Conservation (phyloP, 106 monocot genomes). For the Dioscorea zingiberensis region DNA sequence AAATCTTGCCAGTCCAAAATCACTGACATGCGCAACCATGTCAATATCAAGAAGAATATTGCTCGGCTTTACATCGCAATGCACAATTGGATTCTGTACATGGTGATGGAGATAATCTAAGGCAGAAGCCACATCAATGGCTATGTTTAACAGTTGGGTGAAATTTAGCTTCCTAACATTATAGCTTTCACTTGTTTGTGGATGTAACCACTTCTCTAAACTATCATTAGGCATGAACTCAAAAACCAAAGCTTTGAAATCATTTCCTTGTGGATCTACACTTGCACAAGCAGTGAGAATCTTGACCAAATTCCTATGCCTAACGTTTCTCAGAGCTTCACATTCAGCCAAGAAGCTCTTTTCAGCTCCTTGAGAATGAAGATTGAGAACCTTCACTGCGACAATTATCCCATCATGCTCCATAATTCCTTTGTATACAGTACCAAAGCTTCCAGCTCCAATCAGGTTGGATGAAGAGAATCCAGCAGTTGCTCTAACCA, state of each 20-base stretch:
- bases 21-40: conserved; percentile 36
- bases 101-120: conserved; percentile 49
- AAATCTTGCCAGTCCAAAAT: conserved; percentile 42
- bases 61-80: conserved; percentile 56
- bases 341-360: conserved; percentile 5
- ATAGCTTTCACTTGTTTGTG: not conserved
- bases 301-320: conserved; percentile 14
- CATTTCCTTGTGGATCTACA: conserved; percentile 1
- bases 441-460: conserved; percentile 6
- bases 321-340: conserved; percentile 2
- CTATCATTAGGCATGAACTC: conserved; percentile 16
- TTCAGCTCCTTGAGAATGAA: conserved; percentile 4
- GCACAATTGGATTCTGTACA: conserved; percentile 18
- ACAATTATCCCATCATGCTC: not conserved
- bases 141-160: conserved; percentile 30
- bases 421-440: conserved; percentile 2
- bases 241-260: conserved; percentile 10
- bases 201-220: conserved; percentile 8
- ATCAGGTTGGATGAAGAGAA: conserved; percentile 5
- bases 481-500: conserved; percentile 9
- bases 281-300: not conserved
- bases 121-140: conserved; percentile 40
- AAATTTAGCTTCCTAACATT: not conserved
- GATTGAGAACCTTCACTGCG: conserved; percentile 14
- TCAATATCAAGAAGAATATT: conserved; percentile 46